Conservation (phyloP, 768 basidiomycete genomes). For the Boletellus ananiceps region DNA sequence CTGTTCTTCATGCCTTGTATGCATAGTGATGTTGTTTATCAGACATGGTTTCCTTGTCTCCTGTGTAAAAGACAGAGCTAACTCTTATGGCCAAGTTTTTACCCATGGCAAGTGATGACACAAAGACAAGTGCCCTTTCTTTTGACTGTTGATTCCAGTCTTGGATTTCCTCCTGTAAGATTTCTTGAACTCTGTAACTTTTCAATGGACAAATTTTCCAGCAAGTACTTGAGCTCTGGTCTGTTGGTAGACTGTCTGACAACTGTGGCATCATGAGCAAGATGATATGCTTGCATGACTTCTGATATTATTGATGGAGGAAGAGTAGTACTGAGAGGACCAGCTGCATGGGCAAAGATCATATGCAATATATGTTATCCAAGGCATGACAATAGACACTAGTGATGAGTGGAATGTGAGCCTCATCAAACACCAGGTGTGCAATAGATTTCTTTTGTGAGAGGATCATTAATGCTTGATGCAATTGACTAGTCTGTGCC, state of each 20-base stretch:
- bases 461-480: background rate
- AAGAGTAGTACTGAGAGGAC: constrained; percentile 22
- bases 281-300: constrained; percentile 4
- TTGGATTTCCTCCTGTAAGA: no score
- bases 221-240: constrained; percentile 1
- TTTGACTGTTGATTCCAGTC: background rate
- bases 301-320: background rate
- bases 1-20: constrained; percentile 10
- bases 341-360: constrained; percentile 7
- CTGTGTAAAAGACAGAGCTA: constrained; percentile 8
- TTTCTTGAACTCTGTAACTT: no score
- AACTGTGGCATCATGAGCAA: fast-evolving
- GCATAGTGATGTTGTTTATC: background rate
- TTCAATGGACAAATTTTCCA: constrained; percentile 9
- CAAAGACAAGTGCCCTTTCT: constrained; percentile 9
- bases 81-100: background rate
- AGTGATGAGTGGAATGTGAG: constrained; percentile 12
- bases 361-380: background rate
- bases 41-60: constrained; percentile 2
- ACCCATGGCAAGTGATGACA: background rate
- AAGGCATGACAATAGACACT: constrained; percentile 10
- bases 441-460: background rate
- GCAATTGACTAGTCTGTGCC: constrained; percentile 3
- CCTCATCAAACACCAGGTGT: constrained; percentile 23
- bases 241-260: constrained; percentile 2